A percentile compares a stretch with the other conserved stretches of the same genome.
Evolutionary conservation across 192 early-diverging fungal genomes (phyloP).

Genomic region (Linderina pennispora): DNA sequence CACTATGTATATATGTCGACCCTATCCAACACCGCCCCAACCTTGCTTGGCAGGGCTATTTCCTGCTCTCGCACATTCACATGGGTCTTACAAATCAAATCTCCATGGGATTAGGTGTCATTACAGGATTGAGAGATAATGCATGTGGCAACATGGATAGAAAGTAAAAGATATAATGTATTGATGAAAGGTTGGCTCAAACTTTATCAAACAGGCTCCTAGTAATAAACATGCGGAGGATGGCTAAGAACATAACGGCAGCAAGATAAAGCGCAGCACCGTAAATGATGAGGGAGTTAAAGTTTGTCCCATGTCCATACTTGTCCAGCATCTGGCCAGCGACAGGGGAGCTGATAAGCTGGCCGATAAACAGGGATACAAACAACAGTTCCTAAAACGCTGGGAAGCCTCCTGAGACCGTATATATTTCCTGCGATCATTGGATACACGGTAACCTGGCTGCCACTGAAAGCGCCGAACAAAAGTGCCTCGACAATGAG

Average conservation of each 20-base stretch:
- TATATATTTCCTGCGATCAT: conserved; percentile 13
- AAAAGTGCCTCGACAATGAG: conserved; percentile 11
- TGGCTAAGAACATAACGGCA: conserved; percentile 2
- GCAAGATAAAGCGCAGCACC: conserved; percentile 12
- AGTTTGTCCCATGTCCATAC: conserved; percentile 21
- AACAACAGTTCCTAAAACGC: conserved; percentile 22
- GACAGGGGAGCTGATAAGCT: conserved; percentile 13
- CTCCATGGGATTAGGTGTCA: no score
- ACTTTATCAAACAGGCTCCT: no score
- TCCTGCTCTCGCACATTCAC: no score
- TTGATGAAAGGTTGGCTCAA: no score
- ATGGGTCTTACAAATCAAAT: no score
- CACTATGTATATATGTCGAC: no score
- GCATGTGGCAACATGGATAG: no score
- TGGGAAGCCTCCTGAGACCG: conserved; percentile 18
- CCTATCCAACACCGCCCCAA: no score
- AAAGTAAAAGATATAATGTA: no score
- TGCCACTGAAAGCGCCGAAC: conserved; percentile 19
- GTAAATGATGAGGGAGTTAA: conserved; percentile 16
- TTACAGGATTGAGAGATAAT: no score
- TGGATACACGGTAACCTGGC: conserved; percentile 15
- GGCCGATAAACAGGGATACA: conserved; percentile 9
- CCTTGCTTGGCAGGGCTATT: no score
- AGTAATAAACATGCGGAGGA: background rate
- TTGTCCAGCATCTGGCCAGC: conserved; percentile 22